Conservation (phyloP, 371 early-diverging fungal genomes). For the Batkoa obscura region DNA sequence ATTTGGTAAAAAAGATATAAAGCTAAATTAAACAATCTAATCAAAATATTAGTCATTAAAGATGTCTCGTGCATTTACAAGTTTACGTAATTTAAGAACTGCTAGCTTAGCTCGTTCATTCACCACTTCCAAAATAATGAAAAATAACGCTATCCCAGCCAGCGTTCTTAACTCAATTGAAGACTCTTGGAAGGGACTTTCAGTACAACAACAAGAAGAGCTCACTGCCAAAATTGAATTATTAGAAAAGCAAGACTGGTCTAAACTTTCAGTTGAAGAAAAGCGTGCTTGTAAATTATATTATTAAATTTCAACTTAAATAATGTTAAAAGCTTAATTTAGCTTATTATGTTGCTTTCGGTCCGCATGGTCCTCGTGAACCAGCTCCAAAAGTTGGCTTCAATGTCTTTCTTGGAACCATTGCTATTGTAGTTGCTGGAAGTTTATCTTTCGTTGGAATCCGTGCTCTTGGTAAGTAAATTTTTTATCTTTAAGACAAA, state of each 20-base stretch:
- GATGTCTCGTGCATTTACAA: too few species aligned
- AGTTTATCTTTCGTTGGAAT: conserved; percentile 42
- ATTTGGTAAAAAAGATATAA: too few species aligned
- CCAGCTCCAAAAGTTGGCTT: conserved; percentile 40
- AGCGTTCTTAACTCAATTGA: conserved; percentile 17
- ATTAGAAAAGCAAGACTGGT: conserved; percentile 88
- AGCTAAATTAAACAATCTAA: too few species aligned
- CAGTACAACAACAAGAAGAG: conserved; percentile 64
- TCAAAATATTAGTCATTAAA: too few species aligned
- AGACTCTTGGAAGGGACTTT: conserved; percentile 66
- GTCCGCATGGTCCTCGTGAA: conserved; percentile 79
- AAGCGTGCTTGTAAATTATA: conserved; percentile 78
- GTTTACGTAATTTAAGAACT: too few species aligned
- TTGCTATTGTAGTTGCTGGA: conserved; percentile 32
- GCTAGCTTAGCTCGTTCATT: too few species aligned
- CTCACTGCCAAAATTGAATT: conserved; percentile 62
- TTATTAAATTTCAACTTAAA: background rate
- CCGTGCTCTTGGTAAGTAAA: conserved; percentile 41
- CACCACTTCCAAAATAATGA: background rate
- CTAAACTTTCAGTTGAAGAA: conserved; percentile 66
- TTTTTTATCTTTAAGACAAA: background rate
- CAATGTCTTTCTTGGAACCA: conserved; percentile 54
- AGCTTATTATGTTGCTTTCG: conserved; percentile 89
- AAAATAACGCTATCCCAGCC: background rate
- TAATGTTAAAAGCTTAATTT: background rate